Evolutionary conservation across 306 rosid species (phyloP).

Genomic region (Malus asiatica): DNA sequence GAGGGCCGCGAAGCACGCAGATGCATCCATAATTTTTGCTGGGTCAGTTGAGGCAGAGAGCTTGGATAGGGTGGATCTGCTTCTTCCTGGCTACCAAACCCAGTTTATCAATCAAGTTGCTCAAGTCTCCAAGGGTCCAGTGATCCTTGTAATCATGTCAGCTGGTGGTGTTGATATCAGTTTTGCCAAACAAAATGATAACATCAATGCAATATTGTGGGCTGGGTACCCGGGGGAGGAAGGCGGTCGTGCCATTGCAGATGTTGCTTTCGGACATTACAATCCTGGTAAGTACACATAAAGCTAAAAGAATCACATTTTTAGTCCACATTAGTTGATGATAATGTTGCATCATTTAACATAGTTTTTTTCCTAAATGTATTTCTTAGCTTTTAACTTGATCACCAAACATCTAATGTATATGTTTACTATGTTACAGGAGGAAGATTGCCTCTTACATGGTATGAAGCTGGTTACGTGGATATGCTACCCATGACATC

Average conservation of each 20-base stretch:
- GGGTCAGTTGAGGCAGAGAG: conserved; percentile 17
- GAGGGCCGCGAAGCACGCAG: conserved; percentile 2
- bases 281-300: conserved; percentile 18
- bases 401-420: too few species aligned
- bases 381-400: too few species aligned
- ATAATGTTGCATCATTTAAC: too few species aligned
- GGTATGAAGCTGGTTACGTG: conserved; percentile 20
- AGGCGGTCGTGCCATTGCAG: conserved; percentile 26
- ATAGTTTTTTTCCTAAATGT: too few species aligned
- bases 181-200: conserved; percentile 1
- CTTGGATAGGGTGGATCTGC: conserved; percentile 5
- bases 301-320: background rate
- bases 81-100: conserved; percentile 17
- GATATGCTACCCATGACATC: conserved; percentile 23
- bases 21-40: conserved; percentile 2
- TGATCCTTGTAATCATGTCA: conserved; percentile 6
- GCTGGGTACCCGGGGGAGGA: conserved; percentile 25
- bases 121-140: conserved; percentile 14
- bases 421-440: background rate
- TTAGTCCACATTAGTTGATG: background rate
- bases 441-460: conserved; percentile 36
- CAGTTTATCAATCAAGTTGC: conserved; percentile 11
- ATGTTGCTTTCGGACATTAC: conserved; percentile 18
- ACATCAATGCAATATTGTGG: conserved; percentile 16
- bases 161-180: conserved; percentile 14